phyloP scores from a whole-genome alignment of 768 basidiomycete genomes.

The Amanita pallidorosea region DNA sequence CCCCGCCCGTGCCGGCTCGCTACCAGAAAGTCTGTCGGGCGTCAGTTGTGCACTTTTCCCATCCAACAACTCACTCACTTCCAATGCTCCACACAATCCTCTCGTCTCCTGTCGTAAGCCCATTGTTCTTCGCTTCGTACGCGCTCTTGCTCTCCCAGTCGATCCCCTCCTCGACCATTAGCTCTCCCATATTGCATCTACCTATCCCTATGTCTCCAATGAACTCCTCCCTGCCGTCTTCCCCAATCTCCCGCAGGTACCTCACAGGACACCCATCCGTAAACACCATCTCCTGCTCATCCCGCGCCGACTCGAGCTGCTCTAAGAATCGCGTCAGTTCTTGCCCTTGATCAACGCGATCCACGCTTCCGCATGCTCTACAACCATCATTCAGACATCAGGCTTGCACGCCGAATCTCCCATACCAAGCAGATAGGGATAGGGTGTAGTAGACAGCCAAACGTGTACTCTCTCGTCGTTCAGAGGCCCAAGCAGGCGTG shows the following conservation, averaged over 20 bases:
- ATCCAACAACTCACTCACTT: conserved; percentile 5
- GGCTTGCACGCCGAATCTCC: neutral
- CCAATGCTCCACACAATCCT: conserved; percentile 29
- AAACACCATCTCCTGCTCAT: conserved; percentile 13
- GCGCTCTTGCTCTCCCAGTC: conserved; percentile 26
- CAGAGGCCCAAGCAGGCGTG: conserved; percentile 22
- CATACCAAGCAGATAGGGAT: conserved; percentile 35
- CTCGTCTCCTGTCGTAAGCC: conserved; percentile 34
- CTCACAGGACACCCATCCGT: conserved; percentile 36
- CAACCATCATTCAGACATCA: neutral
- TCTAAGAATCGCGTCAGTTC: conserved; percentile 17
- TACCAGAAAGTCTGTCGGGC: conserved; percentile 14
- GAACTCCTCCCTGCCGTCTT: conserved; percentile 40
- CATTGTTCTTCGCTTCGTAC: conserved; percentile 26
- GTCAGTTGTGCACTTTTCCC: too few relatives aligned
- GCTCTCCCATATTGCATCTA: conserved; percentile 21
- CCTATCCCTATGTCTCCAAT: conserved; percentile 33
- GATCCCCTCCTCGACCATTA: conserved; percentile 14
- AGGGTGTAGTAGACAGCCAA: conserved; percentile 34
- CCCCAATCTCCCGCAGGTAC: conserved; percentile 37
- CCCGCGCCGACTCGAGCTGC: conserved; percentile 17
- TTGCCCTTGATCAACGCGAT: conserved; percentile 13
- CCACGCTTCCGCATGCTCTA: conserved; percentile 19
- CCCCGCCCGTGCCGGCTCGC: conserved; percentile 17
- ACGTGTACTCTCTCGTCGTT: conserved; percentile 34